Evolutionary conservation across 768 basidiomycete species (phyloP).

Genomic region (Fistulinella prunicolor): DNA sequence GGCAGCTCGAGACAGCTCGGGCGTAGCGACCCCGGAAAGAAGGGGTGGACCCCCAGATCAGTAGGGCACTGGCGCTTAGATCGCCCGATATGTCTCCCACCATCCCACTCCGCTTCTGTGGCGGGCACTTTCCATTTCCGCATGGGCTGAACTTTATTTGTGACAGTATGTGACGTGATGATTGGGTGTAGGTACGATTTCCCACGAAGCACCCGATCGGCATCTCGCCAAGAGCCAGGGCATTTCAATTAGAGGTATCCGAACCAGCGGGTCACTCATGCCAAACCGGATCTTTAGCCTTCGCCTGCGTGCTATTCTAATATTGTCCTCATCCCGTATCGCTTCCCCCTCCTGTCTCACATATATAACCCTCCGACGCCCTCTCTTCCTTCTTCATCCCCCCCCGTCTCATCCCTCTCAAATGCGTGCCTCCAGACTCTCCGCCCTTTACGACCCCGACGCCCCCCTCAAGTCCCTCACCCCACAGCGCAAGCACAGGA

Average conservation of each 20-base stretch:
- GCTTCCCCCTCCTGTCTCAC: constrained; percentile 26
- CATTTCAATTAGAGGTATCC: constrained; percentile 33
- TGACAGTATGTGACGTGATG: constrained; percentile 18
- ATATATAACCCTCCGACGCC: constrained; percentile 33
- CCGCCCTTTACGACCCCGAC: constrained; percentile 22
- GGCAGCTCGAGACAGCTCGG: no score
- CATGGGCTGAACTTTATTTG: constrained; percentile 25
- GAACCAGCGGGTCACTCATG: constrained; percentile 22
- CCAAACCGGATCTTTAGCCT: constrained; percentile 49
- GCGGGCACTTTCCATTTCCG: constrained; percentile 49
- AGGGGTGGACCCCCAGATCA: constrained; percentile 14
- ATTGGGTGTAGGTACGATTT: constrained; percentile 11
- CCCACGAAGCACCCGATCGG: constrained; percentile 25
- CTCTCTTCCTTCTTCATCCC: constrained; percentile 10
- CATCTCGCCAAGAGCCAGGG: constrained; percentile 29
- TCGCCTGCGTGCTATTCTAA: constrained; percentile 18
- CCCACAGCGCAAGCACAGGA: constrained; percentile 78
- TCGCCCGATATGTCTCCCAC: constrained; percentile 21
- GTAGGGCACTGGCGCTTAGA: constrained; percentile 21
- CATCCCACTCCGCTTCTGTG: constrained; percentile 43
- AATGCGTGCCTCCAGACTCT: constrained; percentile 26
- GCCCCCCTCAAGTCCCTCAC: constrained; percentile 37
- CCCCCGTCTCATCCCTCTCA: constrained; percentile 6
- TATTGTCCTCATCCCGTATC: no score
- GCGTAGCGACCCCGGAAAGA: constrained; percentile 8